These are phyloP conservation scores for Skeletonema menzelii DNA, from an alignment of 108 stramenopile genomes.

Conservation along the genomic window DNA sequence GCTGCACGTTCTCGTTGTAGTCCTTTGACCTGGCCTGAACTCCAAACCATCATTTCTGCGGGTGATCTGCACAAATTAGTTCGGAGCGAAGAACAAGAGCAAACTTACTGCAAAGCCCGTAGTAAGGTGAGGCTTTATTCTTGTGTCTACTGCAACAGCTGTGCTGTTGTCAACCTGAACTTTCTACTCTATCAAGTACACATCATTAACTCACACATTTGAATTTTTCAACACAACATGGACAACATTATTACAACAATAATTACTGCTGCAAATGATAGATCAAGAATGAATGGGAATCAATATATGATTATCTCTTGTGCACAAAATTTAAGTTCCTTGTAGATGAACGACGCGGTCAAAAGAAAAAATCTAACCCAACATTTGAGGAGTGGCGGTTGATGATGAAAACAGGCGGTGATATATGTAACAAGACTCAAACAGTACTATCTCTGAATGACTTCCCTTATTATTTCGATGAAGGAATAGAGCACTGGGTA, in stretches of 20 bases:
- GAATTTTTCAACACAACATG: not conserved
- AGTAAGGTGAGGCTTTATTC: not conserved
- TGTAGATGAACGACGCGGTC: not conserved
- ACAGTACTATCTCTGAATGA: constrained; percentile 36
- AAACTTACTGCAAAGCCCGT: constrained; percentile 35
- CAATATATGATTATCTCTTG: constrained; percentile 66
- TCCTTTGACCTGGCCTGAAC: constrained; percentile 30
- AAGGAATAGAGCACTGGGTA: constrained; percentile 47
- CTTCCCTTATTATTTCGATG: constrained; percentile 44
- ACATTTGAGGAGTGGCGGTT: constrained; percentile 18
- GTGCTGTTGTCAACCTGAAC: not conserved
- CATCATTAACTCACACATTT: too few species aligned
- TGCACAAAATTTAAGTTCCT: constrained; percentile 68
- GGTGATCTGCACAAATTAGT: constrained; percentile 39
- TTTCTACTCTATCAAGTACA: too few species aligned
- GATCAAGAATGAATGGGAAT: constrained; percentile 56
- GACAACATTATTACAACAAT: not conserved
- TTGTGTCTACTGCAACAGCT: not conserved
- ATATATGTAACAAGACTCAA: not conserved
- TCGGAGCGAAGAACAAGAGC: constrained; percentile 53
- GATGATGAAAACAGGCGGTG: not conserved
- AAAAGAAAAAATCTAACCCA: constrained; percentile 24
- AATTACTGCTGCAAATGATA: constrained; percentile 7
- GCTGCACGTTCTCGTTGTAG: constrained; percentile 12
- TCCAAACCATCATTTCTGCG: constrained; percentile 29